Evolutionary conservation across 441 rosid genomes (phyloP).

Genomic region (Gossypium davidsonii): DNA sequence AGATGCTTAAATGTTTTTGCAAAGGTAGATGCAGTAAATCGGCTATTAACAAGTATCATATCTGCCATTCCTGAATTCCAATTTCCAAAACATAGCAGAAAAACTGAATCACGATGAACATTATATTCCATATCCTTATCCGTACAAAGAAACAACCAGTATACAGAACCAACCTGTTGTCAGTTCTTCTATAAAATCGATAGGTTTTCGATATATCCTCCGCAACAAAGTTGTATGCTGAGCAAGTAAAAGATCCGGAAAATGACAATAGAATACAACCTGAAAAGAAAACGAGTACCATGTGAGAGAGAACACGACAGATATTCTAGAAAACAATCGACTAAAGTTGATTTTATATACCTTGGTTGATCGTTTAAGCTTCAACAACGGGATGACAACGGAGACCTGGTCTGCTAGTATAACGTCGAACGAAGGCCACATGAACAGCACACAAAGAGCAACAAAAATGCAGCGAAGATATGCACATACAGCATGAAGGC

Average conservation of each 20-base stretch:
- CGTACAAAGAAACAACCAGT: neutral
- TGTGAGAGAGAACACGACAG: slow-evolving; percentile 8
- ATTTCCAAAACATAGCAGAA: neutral
- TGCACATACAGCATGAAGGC: slow-evolving; percentile 79
- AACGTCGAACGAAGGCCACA: slow-evolving; percentile 74
- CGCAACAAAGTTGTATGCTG: slow-evolving; percentile 67
- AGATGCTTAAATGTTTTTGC: slow-evolving; percentile 76
- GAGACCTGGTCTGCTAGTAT: slow-evolving; percentile 81
- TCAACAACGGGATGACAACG: slow-evolving; percentile 68
- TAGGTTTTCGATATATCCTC: slow-evolving; percentile 75
- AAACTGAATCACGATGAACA: neutral
- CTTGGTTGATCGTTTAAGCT: slow-evolving; percentile 63
- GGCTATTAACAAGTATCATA: slow-evolving; percentile 80
- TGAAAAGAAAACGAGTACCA: slow-evolving; percentile 21
- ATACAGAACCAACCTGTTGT: slow-evolving; percentile 58
- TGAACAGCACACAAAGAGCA: slow-evolving; percentile 63
- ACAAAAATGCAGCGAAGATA: slow-evolving; percentile 76
- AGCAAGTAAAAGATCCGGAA: slow-evolving; percentile 80
- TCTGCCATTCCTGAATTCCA: slow-evolving; percentile 69
- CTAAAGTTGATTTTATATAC: slow-evolving; percentile 25
- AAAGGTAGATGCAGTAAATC: slow-evolving; percentile 76
- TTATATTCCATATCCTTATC: neutral
- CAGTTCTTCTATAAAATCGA: slow-evolving; percentile 70
- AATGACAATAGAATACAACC: slow-evolving; percentile 93
- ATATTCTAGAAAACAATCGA: slow-evolving; percentile 7